phyloP scores from a whole-genome alignment of 2,329 filamentous ascomycete species.

The Cladosporium halotolerans region DNA sequence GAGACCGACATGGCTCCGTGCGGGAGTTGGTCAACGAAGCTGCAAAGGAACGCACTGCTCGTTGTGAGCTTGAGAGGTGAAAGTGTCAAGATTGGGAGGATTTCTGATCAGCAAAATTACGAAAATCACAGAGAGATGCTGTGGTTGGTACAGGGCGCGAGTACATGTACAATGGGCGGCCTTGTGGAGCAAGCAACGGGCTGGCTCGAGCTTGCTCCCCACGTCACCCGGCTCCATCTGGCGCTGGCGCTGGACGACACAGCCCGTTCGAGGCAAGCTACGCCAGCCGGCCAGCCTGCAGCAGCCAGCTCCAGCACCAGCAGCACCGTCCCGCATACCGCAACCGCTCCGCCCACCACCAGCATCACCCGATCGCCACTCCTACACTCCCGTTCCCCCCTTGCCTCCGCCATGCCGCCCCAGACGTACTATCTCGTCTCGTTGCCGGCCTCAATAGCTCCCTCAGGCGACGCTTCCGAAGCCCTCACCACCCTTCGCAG shows the following conservation, averaged over 20 bases:
- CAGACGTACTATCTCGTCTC: constrained; percentile 81
- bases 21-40: too few species aligned
- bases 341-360: constrained; percentile 1
- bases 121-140: neutral
- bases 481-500: constrained; percentile 69
- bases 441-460: constrained; percentile 78
- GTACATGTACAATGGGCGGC: constrained; percentile 2
- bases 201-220: neutral
- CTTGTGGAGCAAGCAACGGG: neutral
- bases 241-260: constrained; percentile 1
- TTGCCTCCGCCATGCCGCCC: constrained; percentile 22
- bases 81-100: neutral
- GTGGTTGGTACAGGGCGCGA: constrained; percentile 7
- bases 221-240: neutral
- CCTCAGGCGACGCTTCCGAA: constrained; percentile 72
- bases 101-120: neutral
- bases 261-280: neutral
- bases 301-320: constrained; percentile 8
- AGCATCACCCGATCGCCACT: neutral
- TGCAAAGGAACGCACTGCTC: too few species aligned
- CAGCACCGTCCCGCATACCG: constrained; percentile 3
- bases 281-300: constrained; percentile 3
- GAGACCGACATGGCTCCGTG: constrained; percentile 2
- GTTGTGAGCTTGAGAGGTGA: neutral
- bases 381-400: neutral